Evolutionary conservation across 2,329 filamentous ascomycete species (phyloP), one percentile per base, ranked within the genome.

Genomic region (Colletotrichum siamense): DNA sequence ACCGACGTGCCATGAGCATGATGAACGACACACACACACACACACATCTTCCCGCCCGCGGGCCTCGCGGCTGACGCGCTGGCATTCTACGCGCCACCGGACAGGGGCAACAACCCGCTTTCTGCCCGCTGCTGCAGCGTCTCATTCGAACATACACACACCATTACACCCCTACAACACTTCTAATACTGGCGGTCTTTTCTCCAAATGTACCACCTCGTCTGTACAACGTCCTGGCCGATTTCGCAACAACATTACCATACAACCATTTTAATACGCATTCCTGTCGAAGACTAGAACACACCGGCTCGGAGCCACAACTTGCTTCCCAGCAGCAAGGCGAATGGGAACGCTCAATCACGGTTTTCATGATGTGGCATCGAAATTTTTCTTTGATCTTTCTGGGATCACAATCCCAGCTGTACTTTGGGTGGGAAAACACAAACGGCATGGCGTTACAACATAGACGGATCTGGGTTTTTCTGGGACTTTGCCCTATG

Each of bases 241-340:
- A 73, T 69, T 77, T 63, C 44, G 66, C 77, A 65, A 76, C 77
- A 68, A 75, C 62, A 76, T 77, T 76, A 69, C 65, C 75, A 77
- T 74, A 81, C 82, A 83, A 77, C 39, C 79, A 77, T 78, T 82
- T 83, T 85, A 82, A 84, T 84, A 80, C 79, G 79, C 79, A 77
- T 84, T 83, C 81, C 79, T 82, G 79, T 81, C 81, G 77, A 81
- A 81, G 80, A 81, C 73, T 78, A 83, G 83, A 79, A 85, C 80
- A 81, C 78, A 79, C 78, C 80, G 84, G 83, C 84, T 83, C 83
- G 74, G 78, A 81, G 84, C 84, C 83, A 84, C 78, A 77, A 79
- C 80, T 84, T 83, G 83, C 83, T 84, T 84, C 81, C 81, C 83
- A 85, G 84, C 81, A 84, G 82, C 82, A 83, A 82, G 59, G 66